phyloP scores from a whole-genome alignment of 345 rosid species.

The Lepidium aucheri region DNA sequence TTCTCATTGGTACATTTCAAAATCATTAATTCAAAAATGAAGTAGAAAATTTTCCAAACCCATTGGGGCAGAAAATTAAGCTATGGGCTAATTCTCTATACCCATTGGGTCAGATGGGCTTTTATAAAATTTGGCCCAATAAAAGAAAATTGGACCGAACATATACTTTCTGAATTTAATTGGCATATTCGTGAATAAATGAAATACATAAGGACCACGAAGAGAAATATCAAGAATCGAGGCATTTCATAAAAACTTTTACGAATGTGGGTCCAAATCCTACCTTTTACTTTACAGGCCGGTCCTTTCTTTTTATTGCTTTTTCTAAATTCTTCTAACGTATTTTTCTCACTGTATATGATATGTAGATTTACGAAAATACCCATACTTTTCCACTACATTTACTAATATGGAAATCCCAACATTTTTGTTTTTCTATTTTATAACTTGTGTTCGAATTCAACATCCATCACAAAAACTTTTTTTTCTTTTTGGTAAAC shows the following conservation, averaged over 20 bases:
- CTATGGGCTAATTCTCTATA: neutral
- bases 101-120: too few species aligned
- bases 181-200: conserved; percentile 4
- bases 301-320: conserved; percentile 14
- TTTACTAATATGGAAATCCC: neutral
- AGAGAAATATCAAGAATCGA: conserved; percentile 13
- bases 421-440: neutral
- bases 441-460: too few species aligned
- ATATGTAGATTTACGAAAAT: too few species aligned
- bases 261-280: conserved; percentile 13
- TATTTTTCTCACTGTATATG: too few species aligned
- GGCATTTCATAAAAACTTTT: conserved; percentile 20
- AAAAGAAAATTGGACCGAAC: neutral
- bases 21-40: too few species aligned
- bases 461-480: too few species aligned
- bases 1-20: too few species aligned
- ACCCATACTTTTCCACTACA: neutral
- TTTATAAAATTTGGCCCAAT: neutral
- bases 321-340: conserved; percentile 28
- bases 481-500: too few species aligned
- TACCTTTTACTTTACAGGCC: conserved; percentile 25
- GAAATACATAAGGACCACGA: neutral
- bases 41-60: neutral
- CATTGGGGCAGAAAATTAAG: neutral
- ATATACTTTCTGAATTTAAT: neutral